These are phyloP conservation scores for Diaporthe sp. DNA, from an alignment of 2,329 filamentous ascomycete species.

Conservation along the genomic window DNA sequence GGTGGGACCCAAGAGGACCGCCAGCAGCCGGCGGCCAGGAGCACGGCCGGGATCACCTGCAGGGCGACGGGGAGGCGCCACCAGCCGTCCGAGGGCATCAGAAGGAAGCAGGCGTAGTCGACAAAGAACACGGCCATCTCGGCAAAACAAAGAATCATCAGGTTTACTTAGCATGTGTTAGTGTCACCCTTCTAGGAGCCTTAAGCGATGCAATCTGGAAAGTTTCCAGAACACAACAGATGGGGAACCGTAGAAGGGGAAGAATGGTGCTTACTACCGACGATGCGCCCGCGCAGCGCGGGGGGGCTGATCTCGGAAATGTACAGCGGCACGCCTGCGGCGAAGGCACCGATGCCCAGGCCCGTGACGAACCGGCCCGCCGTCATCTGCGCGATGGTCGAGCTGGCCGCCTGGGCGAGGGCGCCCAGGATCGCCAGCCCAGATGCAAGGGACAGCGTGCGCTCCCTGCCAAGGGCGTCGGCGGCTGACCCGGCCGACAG, in stretches of 20 bases:
- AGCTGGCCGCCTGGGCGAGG: conserved; percentile 31
- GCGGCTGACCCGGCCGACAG: conserved; percentile 49
- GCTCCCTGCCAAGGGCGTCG: conserved; percentile 48
- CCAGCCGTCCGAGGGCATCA: conserved; percentile 46
- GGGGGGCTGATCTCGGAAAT: conserved; percentile 51
- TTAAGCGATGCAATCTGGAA: not conserved
- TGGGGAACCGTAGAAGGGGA: not conserved
- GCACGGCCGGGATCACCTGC: conserved; percentile 46
- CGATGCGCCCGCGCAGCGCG: conserved; percentile 47
- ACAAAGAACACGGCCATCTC: conserved; percentile 52
- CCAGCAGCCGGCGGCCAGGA: conserved; percentile 45
- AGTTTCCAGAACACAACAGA: not conserved
- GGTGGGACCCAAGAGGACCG: conserved; percentile 43
- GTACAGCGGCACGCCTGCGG: conserved; percentile 51
- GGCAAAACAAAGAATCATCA: conserved; percentile 51
- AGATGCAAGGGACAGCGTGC: conserved; percentile 49
- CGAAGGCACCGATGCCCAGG: conserved; percentile 50
- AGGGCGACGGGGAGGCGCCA: conserved; percentile 51
- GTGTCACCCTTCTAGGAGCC: not conserved
- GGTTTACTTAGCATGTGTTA: not conserved
- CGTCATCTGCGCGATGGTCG: conserved; percentile 44
- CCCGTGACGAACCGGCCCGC: conserved; percentile 48
- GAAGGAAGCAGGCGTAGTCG: conserved; percentile 49
- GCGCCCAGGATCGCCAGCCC: conserved; percentile 37
- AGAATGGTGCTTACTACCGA: conserved; percentile 41